Conservation (phyloP, 2,329 filamentous ascomycete species). For the Phyllosticta capitalensis region DNA sequence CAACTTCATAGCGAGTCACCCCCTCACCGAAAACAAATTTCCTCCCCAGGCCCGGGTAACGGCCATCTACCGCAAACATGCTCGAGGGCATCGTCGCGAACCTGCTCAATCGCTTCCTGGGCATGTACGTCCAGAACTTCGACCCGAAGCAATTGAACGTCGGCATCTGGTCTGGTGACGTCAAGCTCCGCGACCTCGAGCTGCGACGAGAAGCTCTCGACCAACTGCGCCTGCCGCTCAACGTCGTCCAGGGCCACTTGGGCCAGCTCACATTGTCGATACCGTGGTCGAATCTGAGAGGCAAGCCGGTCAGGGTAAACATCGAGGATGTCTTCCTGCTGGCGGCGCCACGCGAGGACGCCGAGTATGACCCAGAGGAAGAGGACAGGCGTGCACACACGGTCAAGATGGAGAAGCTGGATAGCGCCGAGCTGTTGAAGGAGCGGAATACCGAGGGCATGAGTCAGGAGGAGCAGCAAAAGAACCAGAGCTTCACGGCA, state of each 20-base stretch:
- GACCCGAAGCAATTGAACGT: constrained; percentile 96
- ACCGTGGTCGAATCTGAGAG: constrained; percentile 93
- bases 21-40: constrained; percentile 2
- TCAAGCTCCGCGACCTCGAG: constrained; percentile 87
- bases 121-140: constrained; percentile 99
- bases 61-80: constrained; percentile 60
- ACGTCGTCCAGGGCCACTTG: constrained; percentile 91
- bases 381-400: constrained; percentile 77
- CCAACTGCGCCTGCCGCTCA: constrained; percentile 90
- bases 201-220: constrained; percentile 91
- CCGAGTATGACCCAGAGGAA: constrained; percentile 85
- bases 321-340: constrained; percentile 96
- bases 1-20: not conserved
- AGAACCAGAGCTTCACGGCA: constrained; percentile 94
- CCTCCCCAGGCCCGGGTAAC: constrained; percentile 60
- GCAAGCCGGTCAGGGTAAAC: constrained; percentile 86
- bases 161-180: constrained; percentile 97
- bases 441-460: constrained; percentile 87
- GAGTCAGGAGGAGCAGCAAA: constrained; percentile 90
- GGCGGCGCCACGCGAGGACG: constrained; percentile 90
- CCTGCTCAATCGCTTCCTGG: constrained; percentile 96
- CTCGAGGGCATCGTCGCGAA: constrained; percentile 94
- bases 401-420: constrained; percentile 98
- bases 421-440: constrained; percentile 89
- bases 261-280: constrained; percentile 87